Evolutionary conservation across 2,329 filamentous ascomycete species (phyloP).

Genomic region (Aureobasidium sp.): DNA sequence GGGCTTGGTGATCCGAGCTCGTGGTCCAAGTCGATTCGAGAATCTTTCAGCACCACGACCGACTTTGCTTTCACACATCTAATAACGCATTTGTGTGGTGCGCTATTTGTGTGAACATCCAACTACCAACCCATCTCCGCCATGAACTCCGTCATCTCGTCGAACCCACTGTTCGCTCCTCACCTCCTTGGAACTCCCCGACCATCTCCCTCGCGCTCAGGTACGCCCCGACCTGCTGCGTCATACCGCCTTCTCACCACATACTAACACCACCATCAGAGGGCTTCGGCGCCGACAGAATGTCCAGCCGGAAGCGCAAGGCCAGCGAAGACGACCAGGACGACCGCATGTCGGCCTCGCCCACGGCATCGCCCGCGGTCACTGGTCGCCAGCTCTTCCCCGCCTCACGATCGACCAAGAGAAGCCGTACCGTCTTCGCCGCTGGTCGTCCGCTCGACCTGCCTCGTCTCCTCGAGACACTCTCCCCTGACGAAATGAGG

Average conservation of each 20-base stretch:
- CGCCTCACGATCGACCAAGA: conserved; percentile 61
- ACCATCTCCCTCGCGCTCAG: conserved; percentile 53
- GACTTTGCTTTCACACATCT: background rate
- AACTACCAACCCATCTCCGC: conserved; percentile 8
- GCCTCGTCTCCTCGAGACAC: conserved; percentile 82
- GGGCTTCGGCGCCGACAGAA: conserved; percentile 35
- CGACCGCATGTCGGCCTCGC: conserved; percentile 88
- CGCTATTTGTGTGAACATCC: conserved; percentile 1
- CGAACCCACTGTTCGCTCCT: conserved; percentile 52
- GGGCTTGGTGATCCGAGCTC: background rate
- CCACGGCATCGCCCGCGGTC: conserved; percentile 71
- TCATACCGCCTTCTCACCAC: conserved; percentile 16
- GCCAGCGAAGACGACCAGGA: conserved; percentile 55
- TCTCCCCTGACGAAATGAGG: conserved; percentile 77
- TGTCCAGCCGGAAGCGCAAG: conserved; percentile 70
- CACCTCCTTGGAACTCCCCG: conserved; percentile 56
- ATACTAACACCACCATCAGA: conserved; percentile 24
- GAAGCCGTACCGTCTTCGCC: conserved; percentile 60
- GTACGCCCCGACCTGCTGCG: conserved; percentile 35
- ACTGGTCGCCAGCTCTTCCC: conserved; percentile 47
- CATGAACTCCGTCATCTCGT: conserved; percentile 57
- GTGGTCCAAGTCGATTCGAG: background rate
- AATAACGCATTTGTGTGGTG: conserved; percentile 13
- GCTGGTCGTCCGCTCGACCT: conserved; percentile 57
- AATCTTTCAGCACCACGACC: background rate